Evolutionary conservation across 2,329 filamentous ascomycete genomes (phyloP).

Genomic region (Talaromyces sp.): DNA sequence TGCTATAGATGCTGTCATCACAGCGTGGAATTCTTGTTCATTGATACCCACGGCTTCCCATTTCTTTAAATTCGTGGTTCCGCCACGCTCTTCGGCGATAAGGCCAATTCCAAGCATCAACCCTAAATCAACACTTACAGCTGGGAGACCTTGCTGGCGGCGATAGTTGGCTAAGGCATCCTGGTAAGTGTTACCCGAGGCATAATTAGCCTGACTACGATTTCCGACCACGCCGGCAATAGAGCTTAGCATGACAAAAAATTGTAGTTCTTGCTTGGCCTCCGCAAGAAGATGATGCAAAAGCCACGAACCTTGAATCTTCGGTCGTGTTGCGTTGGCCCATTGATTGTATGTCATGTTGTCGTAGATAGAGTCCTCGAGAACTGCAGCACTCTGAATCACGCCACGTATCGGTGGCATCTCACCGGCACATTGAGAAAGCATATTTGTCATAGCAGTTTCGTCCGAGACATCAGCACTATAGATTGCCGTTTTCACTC

Average conservation of each 20-base stretch:
- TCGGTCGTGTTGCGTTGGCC: slow-evolving; percentile 31
- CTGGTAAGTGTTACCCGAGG: slow-evolving; percentile 24
- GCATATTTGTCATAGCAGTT: not conserved
- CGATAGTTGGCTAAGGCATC: slow-evolving; percentile 19
- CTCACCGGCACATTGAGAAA: not conserved
- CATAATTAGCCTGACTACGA: slow-evolving; percentile 39
- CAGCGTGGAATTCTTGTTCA: not conserved
- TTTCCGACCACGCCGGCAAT: slow-evolving; percentile 25
- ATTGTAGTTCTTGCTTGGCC: slow-evolving; percentile 28
- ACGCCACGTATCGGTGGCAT: slow-evolving; percentile 35
- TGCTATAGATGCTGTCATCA: slow-evolving; percentile 5
- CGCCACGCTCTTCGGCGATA: slow-evolving; percentile 13
- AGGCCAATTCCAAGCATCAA: slow-evolving; percentile 29
- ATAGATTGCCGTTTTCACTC: not conserved
- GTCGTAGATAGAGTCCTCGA: slow-evolving; percentile 33
- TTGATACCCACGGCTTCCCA: slow-evolving; percentile 1
- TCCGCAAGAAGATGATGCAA: slow-evolving; percentile 23
- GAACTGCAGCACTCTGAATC: slow-evolving; percentile 36
- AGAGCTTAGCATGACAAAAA: slow-evolving; percentile 39
- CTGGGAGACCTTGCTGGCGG: slow-evolving; percentile 17
- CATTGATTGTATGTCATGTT: slow-evolving; percentile 32
- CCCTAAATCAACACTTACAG: slow-evolving; percentile 28
- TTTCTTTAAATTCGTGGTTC: not conserved
- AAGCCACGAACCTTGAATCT: slow-evolving; percentile 35
- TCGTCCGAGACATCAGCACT: not conserved